Base-by-base conservation (phyloP, 495 filamentous ascomycete species). In the Oleoguttula mirabilis region DNA sequence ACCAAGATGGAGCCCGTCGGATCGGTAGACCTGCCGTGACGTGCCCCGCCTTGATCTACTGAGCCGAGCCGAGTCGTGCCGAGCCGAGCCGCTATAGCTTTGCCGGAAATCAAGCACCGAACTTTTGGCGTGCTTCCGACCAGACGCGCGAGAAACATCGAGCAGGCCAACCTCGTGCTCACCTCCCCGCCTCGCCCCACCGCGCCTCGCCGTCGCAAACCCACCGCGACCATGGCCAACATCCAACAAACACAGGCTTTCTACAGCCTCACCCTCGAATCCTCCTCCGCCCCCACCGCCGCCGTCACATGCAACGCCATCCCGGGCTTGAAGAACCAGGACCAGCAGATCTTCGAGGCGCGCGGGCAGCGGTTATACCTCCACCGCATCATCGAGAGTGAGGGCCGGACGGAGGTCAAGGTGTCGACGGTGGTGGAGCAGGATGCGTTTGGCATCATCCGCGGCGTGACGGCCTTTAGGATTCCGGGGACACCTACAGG, bases 311-410 rank as follows among this genome's bases (percentile, higher is more conserved):
- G 90, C 47, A 84, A 95, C 56, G 95, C 95, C 62, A 45, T 53
- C 14, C 50, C 47, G 0, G 52, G 44, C 33, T 77, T 86, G 41
- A 88, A 90, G 30, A 90, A 81, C 41, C 90, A 86, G 61, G 86
- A 94, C 57, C 90, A 96, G 62, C 90, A 94, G 62, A 93, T 99
- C 57, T 75, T 95, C 64, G 87, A 88, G 12, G 88, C 85, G 15
- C 88, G 86, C 21, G 88, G 92, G 30, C 92, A 86, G 19, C 79
- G 83, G 41, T 71, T 99, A 22, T 85, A 83, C 10, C 77, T 99
- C 24, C 75, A 93, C 46, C 79, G 87, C 30, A 45, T 53, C 16
- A 3, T 36, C 25, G 48, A 51, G 36, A 48, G 41, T 31, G 85
- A 84, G 4, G 87, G 94, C 55, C 77, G 87, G 10, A 70, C 77